Base-by-base conservation (phyloP, 768 basidiomycete genomes). In the Paxillus rubicundulus region DNA sequence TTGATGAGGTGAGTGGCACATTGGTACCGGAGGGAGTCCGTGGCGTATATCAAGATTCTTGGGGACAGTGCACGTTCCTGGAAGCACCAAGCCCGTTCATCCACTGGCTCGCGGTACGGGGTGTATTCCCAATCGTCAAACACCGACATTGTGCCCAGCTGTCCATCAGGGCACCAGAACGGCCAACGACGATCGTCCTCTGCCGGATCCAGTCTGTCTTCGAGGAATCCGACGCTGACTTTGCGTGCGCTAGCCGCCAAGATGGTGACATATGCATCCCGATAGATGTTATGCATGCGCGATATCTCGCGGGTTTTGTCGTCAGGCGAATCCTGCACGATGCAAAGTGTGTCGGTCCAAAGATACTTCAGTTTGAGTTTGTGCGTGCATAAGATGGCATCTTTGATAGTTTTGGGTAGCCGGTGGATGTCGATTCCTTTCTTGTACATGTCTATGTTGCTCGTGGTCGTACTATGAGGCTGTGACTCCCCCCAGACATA, bases 321-420 rank as follows among this genome's bases (percentile, higher is more conserved):
- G 10, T 53, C 47, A 9, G 34, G 27, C 32, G 44, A 57, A 13
- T 53, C 58, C 45, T 63, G 62, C 40, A 62, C 50, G 41, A 62
- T 60, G 33, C 62, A 63, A 12, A 63, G 54, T 10, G 58, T 46
- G 43, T 62, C 62, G 21, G 54, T 40, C 62, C 62, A 63, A 20
- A 61, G 50, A 34, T 56, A 58, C 12, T 38, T 50, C n/a, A 50
- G 18, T 13, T 36, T 36, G 30, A 54, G 47, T 14, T 43, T 54
- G 21, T 54, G 33, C 20, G 52, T 44, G n/a, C 28, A 41, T 16
- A 36, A 9, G 28, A 54, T 42, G n/a, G 52, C 52, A 24, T 54
- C 52, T 43, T n/a, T 40, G 48, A 54, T 54, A 16, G 48, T 54
- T 43, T 33, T 10, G n/a, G 48, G 52, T 20, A 54, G 39, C 6